Conservation (phyloP, 495 filamentous ascomycete species). For the Patellaria atrata region DNA sequence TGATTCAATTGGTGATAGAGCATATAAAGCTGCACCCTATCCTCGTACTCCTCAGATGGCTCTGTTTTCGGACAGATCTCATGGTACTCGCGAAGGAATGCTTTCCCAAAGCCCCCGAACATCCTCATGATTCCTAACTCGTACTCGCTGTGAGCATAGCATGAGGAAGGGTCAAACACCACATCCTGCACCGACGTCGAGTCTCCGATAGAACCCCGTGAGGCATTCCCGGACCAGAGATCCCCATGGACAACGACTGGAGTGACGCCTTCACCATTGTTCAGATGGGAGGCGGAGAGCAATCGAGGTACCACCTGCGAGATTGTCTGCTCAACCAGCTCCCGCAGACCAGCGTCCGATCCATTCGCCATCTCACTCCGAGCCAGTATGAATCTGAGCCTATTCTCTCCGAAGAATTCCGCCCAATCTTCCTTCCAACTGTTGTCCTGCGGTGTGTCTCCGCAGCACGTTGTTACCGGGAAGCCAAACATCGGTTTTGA, state of each 20-base stretch:
- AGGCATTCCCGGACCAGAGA: conserved; percentile 78
- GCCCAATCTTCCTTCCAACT: conserved; percentile 54
- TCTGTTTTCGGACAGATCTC: conserved; percentile 59
- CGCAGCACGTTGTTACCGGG: conserved; percentile 71
- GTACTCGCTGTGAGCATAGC: conserved; percentile 79
- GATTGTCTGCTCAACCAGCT: conserved; percentile 48
- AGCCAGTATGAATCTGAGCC: conserved; percentile 48
- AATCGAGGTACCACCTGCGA: conserved; percentile 53
- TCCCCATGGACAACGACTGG: conserved; percentile 85
- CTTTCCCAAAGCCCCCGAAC: conserved; percentile 75
- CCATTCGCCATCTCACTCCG: conserved; percentile 48
- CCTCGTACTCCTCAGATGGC: conserved; percentile 71
- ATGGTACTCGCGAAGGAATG: conserved; percentile 67
- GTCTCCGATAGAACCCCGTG: conserved; percentile 46
- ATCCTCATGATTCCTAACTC: conserved; percentile 90
- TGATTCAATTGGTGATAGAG: conserved; percentile 91
- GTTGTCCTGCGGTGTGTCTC: conserved; percentile 70
- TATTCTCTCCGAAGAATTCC: conserved; percentile 65
- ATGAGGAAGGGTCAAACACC: conserved; percentile 66
- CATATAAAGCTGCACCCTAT: conserved; percentile 67
- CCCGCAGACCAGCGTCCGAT: conserved; percentile 40
- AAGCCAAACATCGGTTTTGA: conserved; percentile 59
- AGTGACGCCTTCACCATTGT: conserved; percentile 38
- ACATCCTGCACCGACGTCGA: conserved; percentile 53
- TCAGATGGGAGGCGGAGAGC: conserved; percentile 51